Evolutionary conservation across 2,329 filamentous ascomycete genomes (phyloP).

Genomic region (Exophiala spinifera): DNA sequence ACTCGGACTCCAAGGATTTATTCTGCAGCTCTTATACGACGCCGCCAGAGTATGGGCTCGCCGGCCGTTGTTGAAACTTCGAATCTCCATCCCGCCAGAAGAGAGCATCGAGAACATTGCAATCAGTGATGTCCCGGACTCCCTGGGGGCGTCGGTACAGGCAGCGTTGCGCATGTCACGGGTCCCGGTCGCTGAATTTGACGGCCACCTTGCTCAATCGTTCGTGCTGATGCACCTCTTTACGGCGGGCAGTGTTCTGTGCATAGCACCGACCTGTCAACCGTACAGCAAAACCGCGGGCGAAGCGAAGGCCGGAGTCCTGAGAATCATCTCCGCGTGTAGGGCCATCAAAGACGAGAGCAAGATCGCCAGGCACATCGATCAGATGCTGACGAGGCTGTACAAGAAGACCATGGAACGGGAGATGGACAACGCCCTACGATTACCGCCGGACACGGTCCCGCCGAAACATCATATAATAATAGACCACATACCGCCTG

Average conservation of each 20-base stretch:
- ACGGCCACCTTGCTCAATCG: conserved; percentile 30
- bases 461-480: background rate
- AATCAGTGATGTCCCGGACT: conserved; percentile 9
- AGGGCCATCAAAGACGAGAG: conserved; percentile 27
- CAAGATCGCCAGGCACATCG: conserved; percentile 31
- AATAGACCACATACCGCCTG: too few species aligned
- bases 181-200: conserved; percentile 30
- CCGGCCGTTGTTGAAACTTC: conserved; percentile 30
- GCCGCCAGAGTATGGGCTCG: conserved; percentile 28
- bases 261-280: conserved; percentile 32
- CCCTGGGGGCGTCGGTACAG: conserved; percentile 23
- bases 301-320: conserved; percentile 33
- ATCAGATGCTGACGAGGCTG: conserved; percentile 31
- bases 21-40: conserved; percentile 31
- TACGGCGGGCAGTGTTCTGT: conserved; percentile 31
- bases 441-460: background rate
- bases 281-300: conserved; percentile 31
- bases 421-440: conserved; percentile 25
- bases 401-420: conserved; percentile 29
- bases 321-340: conserved; percentile 32
- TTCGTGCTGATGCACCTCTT: conserved; percentile 28
- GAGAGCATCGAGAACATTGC: conserved; percentile 5
- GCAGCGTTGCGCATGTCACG: conserved; percentile 34
- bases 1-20: conserved; percentile 23
- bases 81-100: conserved; percentile 5